Evolutionary conservation across 176 grass and related monocot species (phyloP).

Genomic region (Neostapfia colusana): DNA sequence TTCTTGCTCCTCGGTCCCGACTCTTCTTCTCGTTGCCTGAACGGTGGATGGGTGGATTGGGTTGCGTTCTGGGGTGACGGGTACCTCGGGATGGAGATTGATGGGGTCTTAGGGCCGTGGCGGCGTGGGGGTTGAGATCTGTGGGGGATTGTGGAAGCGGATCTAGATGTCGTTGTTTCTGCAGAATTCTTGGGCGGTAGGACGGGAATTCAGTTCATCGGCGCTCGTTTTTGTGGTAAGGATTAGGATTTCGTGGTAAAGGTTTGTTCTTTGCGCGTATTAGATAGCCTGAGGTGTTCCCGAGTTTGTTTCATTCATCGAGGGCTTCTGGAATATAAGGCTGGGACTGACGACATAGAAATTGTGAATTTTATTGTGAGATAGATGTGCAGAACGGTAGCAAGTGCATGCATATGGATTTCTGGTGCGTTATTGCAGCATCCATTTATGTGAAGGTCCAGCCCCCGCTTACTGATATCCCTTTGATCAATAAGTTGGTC

Average conservation of each 20-base stretch:
- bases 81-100: background rate
- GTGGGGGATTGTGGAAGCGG: background rate
- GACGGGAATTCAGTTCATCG: conserved; percentile 6
- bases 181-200: background rate
- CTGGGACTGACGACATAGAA: background rate
- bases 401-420: background rate
- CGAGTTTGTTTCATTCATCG: background rate
- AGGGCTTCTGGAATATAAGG: background rate
- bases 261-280: background rate
- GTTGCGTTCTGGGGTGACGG: background rate
- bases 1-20: no score
- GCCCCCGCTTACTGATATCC: background rate
- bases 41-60: background rate
- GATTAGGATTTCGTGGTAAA: background rate
- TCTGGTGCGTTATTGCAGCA: background rate
- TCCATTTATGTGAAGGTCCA: background rate
- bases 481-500: no score
- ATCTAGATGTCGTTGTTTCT: conserved; percentile 18
- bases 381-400: background rate
- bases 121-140: conserved; percentile 38
- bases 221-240: background rate
- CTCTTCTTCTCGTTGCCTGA: background rate
- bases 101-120: background rate
- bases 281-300: background rate
- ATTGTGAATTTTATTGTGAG: background rate